Percentiles rank a stretch among this genome's conserved stretches.
These are phyloP conservation scores for Saccharomycopsis sp. DNA, from an alignment of 805 yeast species.

Conservation along the genomic window DNA sequence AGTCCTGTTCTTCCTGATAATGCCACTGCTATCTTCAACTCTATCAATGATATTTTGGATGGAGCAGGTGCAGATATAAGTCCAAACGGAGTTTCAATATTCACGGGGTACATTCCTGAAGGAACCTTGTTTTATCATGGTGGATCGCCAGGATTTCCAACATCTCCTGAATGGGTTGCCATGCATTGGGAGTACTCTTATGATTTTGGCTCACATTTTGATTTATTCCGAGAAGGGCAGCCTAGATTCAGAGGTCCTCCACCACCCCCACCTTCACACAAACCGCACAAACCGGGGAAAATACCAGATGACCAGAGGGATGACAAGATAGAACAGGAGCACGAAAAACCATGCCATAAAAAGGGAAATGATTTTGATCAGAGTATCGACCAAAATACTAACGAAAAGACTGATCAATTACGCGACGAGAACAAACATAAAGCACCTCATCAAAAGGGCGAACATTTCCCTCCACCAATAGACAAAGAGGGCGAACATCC, in stretches of 20 bases:
- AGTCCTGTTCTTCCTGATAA: conserved; percentile 37
- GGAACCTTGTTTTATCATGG: conserved; percentile 52
- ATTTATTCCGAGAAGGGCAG: not conserved
- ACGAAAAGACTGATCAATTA: too few relatives aligned
- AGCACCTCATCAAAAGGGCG: too few relatives aligned
- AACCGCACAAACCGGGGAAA: not conserved
- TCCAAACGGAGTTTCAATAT: conserved; percentile 51
- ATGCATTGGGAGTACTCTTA: conserved; percentile 58
- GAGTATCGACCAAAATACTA: too few relatives aligned
- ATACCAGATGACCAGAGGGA: too few relatives aligned
- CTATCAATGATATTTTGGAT: conserved; percentile 46
- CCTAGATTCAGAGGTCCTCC: conserved; percentile 11
- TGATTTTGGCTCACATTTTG: conserved; percentile 29
- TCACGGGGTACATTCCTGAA: conserved; percentile 55
- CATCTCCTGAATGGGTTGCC: conserved; percentile 54
- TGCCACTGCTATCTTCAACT: conserved; percentile 50
- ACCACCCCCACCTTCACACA: conserved; percentile 9
- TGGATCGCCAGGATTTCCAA: conserved; percentile 34
- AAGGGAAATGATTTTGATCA: not conserved
- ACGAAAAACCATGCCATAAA: not conserved
- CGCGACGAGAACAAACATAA: too few relatives aligned
- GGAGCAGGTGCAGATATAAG: conserved; percentile 44
- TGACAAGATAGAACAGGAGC: too few relatives aligned
- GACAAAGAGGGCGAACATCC: not conserved
- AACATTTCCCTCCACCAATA: too few relatives aligned